These are phyloP conservation scores for Meyerozyma smithsonii DNA, from an alignment of 1,139 yeast species.

Conservation along the genomic window DNA sequence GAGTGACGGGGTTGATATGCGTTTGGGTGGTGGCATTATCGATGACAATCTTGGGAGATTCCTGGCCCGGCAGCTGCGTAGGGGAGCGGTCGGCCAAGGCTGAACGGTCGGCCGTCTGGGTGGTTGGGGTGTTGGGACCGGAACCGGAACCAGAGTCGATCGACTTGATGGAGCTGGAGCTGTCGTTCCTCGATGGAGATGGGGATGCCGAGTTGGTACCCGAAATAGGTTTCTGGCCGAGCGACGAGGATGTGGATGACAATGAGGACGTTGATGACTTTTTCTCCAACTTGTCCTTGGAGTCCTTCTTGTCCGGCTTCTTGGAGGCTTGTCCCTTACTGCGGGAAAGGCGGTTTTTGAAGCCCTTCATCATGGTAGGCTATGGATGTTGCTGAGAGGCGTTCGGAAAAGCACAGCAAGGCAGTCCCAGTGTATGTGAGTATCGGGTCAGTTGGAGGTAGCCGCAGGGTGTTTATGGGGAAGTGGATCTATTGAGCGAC, in stretches of 20 bases:
- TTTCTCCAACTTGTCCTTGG: conserved; percentile 17
- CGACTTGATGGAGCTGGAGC: conserved; percentile 26
- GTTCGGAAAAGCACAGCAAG: too few relatives aligned
- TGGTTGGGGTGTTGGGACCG: conserved; percentile 2
- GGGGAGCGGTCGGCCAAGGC: conserved; percentile 1
- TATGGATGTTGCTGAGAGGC: neutral
- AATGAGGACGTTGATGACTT: conserved; percentile 8
- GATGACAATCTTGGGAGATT: conserved; percentile 28
- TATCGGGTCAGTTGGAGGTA: too few relatives aligned
- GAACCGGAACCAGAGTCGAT: conserved; percentile 1
- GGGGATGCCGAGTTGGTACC: conserved; percentile 28
- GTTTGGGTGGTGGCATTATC: conserved; percentile 12
- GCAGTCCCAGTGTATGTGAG: too few relatives aligned
- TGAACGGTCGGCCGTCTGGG: neutral
- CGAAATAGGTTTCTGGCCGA: conserved; percentile 30
- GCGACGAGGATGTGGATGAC: conserved; percentile 23
- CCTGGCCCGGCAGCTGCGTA: conserved; percentile 2
- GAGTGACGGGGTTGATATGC: conserved; percentile 9
- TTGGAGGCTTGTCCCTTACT: conserved; percentile 38
- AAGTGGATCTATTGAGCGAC: too few relatives aligned
- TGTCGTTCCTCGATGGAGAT: conserved; percentile 30
- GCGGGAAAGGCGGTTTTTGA: conserved; percentile 46
- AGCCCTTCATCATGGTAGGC: conserved; percentile 47
- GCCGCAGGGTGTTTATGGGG: too few relatives aligned
- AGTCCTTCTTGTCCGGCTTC: conserved; percentile 30